A percentile compares a stretch with the other conserved stretches of the same genome.
phyloP scores from a whole-genome alignment of 1,139 yeast genomes.

The Protomyces gravidus region DNA sequence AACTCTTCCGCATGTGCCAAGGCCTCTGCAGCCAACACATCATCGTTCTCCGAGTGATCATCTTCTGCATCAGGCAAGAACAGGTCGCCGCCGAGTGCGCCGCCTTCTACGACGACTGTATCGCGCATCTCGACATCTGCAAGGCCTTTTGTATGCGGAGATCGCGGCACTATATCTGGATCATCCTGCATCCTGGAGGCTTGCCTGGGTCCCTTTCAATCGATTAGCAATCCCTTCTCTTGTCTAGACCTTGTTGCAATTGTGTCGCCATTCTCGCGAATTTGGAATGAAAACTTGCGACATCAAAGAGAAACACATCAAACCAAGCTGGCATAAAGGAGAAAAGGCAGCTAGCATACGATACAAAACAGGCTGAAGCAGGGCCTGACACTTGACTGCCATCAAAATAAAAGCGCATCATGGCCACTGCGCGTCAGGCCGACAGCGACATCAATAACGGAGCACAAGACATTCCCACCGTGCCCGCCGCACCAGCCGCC shows the following conservation, averaged over 20 bases:
- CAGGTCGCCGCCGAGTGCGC: conserved; percentile 20
- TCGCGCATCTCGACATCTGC: conserved; percentile 2
- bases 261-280: background rate
- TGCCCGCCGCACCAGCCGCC: background rate
- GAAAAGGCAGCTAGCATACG: too few relatives aligned
- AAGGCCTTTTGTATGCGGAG: background rate
- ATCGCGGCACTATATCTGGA: conserved; percentile 13
- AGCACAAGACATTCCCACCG: background rate
- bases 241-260: background rate
- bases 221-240: background rate
- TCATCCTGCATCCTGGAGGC: conserved; percentile 13
- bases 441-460: background rate
- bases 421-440: background rate
- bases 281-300: background rate
- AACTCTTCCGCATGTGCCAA: background rate
- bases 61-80: conserved; percentile 11
- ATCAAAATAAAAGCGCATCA: background rate
- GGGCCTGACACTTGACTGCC: too few relatives aligned
- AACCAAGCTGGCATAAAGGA: too few relatives aligned
- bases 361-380: too few relatives aligned
- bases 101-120: conserved; percentile 16
- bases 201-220: background rate
- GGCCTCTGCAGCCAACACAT: background rate
- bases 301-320: background rate
- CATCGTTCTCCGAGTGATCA: conserved; percentile 10